Conservation (phyloP, 345 rosid genomes). For the Theobroma cacao region DNA sequence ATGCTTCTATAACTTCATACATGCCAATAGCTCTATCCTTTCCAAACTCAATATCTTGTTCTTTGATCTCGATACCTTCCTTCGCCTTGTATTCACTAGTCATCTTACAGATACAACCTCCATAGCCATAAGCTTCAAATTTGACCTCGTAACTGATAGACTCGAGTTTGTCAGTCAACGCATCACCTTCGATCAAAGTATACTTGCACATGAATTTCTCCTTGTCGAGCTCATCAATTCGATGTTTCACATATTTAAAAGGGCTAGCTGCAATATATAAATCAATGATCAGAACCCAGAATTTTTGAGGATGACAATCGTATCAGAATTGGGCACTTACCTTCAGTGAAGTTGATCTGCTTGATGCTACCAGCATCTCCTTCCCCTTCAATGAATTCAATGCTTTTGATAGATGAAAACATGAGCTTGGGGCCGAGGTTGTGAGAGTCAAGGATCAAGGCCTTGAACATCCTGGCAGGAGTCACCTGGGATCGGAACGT, state of each 20-base stretch:
- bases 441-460: constrained; percentile 45
- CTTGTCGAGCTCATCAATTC: constrained; percentile 27
- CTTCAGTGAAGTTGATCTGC: constrained; percentile 42
- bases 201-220: constrained; percentile 21
- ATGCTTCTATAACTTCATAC: constrained; percentile 47
- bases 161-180: constrained; percentile 21
- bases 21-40: constrained; percentile 39
- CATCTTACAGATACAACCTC: constrained; percentile 33
- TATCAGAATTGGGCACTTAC: constrained; percentile 5
- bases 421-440: constrained; percentile 39
- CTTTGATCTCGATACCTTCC: constrained; percentile 29
- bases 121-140: constrained; percentile 21
- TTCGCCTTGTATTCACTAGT: constrained; percentile 34
- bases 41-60: constrained; percentile 34
- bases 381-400: constrained; percentile 34
- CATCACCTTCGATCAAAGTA: constrained; percentile 30
- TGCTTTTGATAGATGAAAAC: constrained; percentile 37
- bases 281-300: background rate
- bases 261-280: constrained; percentile 16
- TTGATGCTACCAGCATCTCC: constrained; percentile 42
- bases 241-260: constrained; percentile 20
- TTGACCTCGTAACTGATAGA: constrained; percentile 21
- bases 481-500: constrained; percentile 27
- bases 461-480: constrained; percentile 40
- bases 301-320: background rate